Evolutionary conservation across 1,284 basidiomycete species (phyloP).

Genomic region (Apiotrichum sp.): DNA sequence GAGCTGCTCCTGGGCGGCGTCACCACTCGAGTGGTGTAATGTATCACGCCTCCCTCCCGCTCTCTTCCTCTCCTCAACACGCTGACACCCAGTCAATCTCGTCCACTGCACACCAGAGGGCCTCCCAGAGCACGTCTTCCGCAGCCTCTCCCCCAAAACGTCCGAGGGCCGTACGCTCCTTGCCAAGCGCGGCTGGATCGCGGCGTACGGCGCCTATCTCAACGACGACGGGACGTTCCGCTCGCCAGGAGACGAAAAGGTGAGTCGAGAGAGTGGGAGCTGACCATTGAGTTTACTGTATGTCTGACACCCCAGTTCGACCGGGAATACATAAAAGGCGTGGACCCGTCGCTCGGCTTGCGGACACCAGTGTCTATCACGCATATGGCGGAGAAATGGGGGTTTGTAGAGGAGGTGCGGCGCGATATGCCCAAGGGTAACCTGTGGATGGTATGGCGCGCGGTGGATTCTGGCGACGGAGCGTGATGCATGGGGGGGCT

Average conservation of each 20-base stretch:
- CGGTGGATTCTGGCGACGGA: background rate
- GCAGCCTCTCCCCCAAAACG: conserved; percentile 22
- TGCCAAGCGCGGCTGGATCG: conserved; percentile 24
- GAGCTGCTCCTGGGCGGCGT: too few relatives aligned
- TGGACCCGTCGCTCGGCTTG: conserved; percentile 26
- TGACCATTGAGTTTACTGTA: too few relatives aligned
- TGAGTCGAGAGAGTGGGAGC: conserved; percentile 8
- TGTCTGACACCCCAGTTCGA: conserved; percentile 26
- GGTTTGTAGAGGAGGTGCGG: conserved; percentile 26
- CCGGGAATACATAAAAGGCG: conserved; percentile 21
- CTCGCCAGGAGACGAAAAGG: conserved; percentile 26
- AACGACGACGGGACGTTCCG: conserved; percentile 35
- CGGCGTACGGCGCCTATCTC: conserved; percentile 33
- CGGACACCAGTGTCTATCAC: conserved; percentile 25
- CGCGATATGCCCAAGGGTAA: conserved; percentile 38
- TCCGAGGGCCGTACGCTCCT: conserved; percentile 10
- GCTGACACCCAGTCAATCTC: conserved; percentile 30
- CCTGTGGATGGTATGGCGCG: conserved; percentile 35
- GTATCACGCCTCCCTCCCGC: too few relatives aligned
- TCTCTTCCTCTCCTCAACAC: too few relatives aligned
- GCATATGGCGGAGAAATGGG: conserved; percentile 27
- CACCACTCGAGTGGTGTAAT: too few relatives aligned
- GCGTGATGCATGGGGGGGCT: too few relatives aligned
- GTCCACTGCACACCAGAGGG: conserved; percentile 33
- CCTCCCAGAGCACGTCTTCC: conserved; percentile 32